Base-by-base conservation (phyloP, 148 eudicot species). In the Nyssa sinensis region DNA sequence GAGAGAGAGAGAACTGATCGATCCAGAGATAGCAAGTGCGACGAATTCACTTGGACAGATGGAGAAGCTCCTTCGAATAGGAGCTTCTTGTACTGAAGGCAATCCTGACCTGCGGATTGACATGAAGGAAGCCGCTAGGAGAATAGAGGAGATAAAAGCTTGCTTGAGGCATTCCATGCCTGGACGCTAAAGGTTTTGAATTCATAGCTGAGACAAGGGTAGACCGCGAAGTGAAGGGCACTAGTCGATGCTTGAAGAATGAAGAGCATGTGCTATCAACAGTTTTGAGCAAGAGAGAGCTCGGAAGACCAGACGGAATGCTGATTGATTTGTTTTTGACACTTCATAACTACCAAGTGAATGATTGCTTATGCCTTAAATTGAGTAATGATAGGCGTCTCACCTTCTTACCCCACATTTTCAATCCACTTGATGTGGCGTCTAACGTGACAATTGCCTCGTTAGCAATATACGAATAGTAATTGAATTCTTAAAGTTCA, bases 81-180 rank as follows among this genome's bases (percentile, higher is more conserved):
- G 89, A 41, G 86, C 83, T 17, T 75, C 62, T 66, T 94, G 98
- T 68, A 87, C 89, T 3, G 84, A 85, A 60, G 78, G 66, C 28
- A 81, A 90, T 53, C 88, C 80, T 3, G 72, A 79, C 6, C 79
- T 58, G 39, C 79, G 98, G 83, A 84, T 89, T 49, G 76, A 39
- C 29, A 81, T 90, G 82, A 81, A 77, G 72, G 89, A 86, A 53
- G 89, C 84, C 8, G 71, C 86, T 61, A 87, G 71, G 61, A 79
- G 76, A 72, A 88, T 94, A 84, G 89, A 90, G 78, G 92, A 86
- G 71, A 87, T 88, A 23, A 75, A 82, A 71, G n/a, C n/a, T n/a
- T n/a, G 84, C 57, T 69, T 87, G 69, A 80, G 71, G 37, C 9
- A 47, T 21, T 13, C 3, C 0, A 14, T n/a, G n/a, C n/a, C n/a